These are phyloP conservation scores for Penicillium sp. DNA, from an alignment of 2,329 filamentous ascomycete species.

Conservation along the genomic window DNA sequence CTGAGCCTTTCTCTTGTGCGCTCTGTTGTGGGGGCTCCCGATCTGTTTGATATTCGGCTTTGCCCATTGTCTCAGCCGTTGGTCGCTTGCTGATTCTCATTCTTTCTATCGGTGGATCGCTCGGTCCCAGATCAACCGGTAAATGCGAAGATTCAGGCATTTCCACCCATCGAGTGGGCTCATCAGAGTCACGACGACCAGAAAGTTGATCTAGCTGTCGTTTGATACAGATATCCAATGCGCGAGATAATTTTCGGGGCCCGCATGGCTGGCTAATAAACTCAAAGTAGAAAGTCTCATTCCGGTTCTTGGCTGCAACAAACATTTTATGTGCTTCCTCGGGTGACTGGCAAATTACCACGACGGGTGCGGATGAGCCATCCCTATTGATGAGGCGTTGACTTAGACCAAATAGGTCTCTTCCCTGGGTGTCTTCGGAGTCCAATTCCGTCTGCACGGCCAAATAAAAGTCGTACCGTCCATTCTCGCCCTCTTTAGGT, in stretches of 20 bases:
- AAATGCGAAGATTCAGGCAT: constrained; percentile 11
- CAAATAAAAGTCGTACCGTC: constrained; percentile 23
- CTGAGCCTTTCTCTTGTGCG: too few relatives aligned
- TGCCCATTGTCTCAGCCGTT: constrained; percentile 17
- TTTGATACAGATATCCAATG: constrained; percentile 17
- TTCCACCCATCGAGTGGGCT: constrained; percentile 14
- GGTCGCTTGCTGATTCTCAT: constrained; percentile 21
- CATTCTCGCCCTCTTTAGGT: background rate
- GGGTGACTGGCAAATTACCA: constrained; percentile 32
- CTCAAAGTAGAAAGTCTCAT: constrained; percentile 23
- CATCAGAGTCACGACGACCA: background rate
- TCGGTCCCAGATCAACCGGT: constrained; percentile 5
- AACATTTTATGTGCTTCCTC: constrained; percentile 26
- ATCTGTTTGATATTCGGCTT: background rate
- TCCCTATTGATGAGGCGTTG: background rate
- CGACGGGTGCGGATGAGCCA: constrained; percentile 9
- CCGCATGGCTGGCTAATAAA: constrained; percentile 33
- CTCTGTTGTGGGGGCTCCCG: background rate
- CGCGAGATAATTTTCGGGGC: constrained; percentile 27
- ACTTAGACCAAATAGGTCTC: background rate
- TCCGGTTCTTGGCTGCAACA: constrained; percentile 7
- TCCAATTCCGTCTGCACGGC: constrained; percentile 22
- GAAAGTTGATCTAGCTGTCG: constrained; percentile 8
- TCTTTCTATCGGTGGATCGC: background rate
- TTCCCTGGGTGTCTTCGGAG: background rate